Evolutionary conservation across 352 stramenopile genomes (phyloP), one percentile per base, ranked within the genome.

Genomic region (Globisporangium nunn): DNA sequence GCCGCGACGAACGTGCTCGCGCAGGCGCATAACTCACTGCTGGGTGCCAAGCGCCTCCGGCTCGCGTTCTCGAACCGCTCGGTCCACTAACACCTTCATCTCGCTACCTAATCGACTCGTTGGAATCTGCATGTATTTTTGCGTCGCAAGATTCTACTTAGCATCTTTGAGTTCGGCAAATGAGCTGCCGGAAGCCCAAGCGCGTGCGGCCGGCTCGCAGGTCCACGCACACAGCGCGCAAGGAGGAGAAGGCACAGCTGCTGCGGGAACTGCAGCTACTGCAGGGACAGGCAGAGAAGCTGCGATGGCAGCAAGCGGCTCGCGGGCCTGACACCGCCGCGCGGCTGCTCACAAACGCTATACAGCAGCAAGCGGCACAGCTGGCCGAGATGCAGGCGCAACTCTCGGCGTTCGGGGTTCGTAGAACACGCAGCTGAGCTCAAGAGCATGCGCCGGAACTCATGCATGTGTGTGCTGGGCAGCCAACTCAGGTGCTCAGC

Each of bases 51-150:
- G 46, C 66, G 66, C 30, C 66, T 87, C 50, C 85, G 83, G 61
- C 55, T 87, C 54, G 76, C 76, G 18, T 87, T 87, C 58, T 87
- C 76, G 12, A 75, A 70, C 48, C 72, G 79, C 57, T 67, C 62
- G 14, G 63, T 80, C n/a, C 68, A 80, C 31, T 62, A 28, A 52
- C 23, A 4, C 33, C 23, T 23, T 23, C 23, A 23, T 23, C 23
- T 23, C 23, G 23, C 23, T 23, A 23, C 23, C 23, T 23, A 23
- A 23, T 23, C 23, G 23, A 23, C 23, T 23, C 23, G 23, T 23
- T 23, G 23, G 23, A 23, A 23, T 23, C 23, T 23, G 23, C 23
- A 23, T 23, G 23, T 23, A 23, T 23, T 23, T 23, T 23, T 23
- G 23, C 23, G 23, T 23, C 23, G 23, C 23, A 23, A 23, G 23